phyloP scores from a whole-genome alignment of 225 moss, liverwort and hornwort genomes.

The Lunularia cruciata region DNA sequence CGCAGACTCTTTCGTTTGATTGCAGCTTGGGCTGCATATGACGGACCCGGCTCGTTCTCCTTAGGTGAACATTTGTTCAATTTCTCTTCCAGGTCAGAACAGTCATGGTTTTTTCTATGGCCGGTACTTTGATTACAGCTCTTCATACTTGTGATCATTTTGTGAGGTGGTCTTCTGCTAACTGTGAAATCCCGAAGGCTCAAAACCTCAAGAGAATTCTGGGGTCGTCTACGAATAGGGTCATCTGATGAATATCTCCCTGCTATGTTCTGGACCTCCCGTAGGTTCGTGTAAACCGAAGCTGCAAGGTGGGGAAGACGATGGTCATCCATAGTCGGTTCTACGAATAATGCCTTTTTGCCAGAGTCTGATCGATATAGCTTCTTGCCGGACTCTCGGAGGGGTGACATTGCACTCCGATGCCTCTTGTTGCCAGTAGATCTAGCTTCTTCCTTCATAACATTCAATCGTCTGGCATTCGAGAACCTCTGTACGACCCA shows the following conservation, averaged over 20 bases:
- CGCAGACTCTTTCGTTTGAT: constrained; percentile 15
- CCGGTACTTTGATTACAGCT: background rate
- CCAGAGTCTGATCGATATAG: constrained; percentile 17
- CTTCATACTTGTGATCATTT: background rate
- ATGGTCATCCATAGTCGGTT: background rate
- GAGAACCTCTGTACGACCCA: background rate
- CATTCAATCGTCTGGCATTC: background rate
- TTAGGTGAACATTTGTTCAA: background rate
- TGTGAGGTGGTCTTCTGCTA: constrained; percentile 5
- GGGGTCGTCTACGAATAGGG: background rate
- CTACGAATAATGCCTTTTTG: constrained; percentile 1
- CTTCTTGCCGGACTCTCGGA: constrained; percentile 21
- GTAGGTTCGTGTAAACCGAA: background rate
- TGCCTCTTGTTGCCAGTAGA: constrained; percentile 15
- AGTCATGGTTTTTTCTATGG: background rate
- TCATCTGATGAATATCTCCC: background rate
- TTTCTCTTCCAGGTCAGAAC: background rate
- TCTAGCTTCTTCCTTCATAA: background rate
- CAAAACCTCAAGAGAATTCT: background rate
- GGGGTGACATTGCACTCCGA: constrained; percentile 23
- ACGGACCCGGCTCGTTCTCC: background rate
- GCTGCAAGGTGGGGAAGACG: background rate
- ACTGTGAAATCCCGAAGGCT: constrained; percentile 5
- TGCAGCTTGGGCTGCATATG: background rate
- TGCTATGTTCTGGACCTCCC: background rate